Evolutionary conservation across 148 eudicot genomes (phyloP).

Genomic region (Nyssa sinensis): DNA sequence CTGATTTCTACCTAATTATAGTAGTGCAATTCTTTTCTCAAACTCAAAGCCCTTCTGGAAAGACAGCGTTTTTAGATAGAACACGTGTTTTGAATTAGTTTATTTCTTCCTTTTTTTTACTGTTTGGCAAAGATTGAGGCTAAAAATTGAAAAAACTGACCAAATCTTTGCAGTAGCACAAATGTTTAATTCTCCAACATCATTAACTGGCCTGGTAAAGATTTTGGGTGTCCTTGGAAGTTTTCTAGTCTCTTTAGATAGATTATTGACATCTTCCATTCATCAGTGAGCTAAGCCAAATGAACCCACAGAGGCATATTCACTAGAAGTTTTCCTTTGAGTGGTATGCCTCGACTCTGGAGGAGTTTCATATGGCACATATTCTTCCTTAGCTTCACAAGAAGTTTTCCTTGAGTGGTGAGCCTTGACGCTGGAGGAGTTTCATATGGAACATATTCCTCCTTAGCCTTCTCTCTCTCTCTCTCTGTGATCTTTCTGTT

Average conservation of each 20-base stretch:
- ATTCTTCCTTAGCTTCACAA: no score
- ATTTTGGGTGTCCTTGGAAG: not conserved
- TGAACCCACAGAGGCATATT: not conserved
- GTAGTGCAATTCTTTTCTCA: not conserved
- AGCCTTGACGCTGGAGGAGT: not conserved
- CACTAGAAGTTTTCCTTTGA: not conserved
- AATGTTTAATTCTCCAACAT: not conserved
- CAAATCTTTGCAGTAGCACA: not conserved
- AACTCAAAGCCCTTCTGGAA: not conserved
- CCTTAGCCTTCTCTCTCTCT: no score
- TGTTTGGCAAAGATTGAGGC: not conserved
- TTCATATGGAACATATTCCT: not conserved
- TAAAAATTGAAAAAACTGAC: no score
- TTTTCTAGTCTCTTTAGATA: not conserved
- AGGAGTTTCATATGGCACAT: not conserved
- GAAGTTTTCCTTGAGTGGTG: not conserved
- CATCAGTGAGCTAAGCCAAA: not conserved
- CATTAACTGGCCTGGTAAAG: not conserved
- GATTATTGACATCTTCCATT: constrained; percentile 2
- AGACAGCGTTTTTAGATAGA: not conserved
- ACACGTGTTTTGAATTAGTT: no score
- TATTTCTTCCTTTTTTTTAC: not conserved
- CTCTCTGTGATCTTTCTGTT: no score
- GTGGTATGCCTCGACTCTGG: not conserved
- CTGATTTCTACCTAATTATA: not conserved